Evolutionary conservation across 75 land plant species (phyloP), one percentile per base, ranked within the genome.

Genomic region (Chamaecyparis obtusa): DNA sequence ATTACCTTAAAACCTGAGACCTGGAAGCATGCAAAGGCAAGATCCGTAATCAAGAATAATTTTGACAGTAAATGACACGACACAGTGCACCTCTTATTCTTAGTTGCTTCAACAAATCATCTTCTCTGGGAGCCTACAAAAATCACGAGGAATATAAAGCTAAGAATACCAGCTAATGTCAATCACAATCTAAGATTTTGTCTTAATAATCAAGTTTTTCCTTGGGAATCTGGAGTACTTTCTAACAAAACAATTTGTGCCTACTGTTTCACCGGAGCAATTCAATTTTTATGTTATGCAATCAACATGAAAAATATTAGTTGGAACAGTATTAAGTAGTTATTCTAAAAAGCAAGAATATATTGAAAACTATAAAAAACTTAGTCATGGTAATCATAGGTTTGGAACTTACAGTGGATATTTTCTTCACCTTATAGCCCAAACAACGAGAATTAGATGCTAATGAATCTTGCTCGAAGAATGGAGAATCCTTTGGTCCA

Each of bases 21-120:
- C 99, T 87, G 57, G 99, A 97, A 67, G 99, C 99, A 80, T 89
- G 90, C 67, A 95, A 56, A 44, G 99, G 99, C 35, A 95, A 44
- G 55, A 95, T 91, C 86, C 90, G 94, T 71, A 97, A 83, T 72
- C 94, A 93, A 19, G 95, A 86, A 56, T 88, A 90, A 81, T 91
- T 91, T 48, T 91, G 94, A 64, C 91, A 89, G 74, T 95, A 94
- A 16, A 94, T 87, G 30, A 92, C 88, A 85, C 92, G 88, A 90
- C 95, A 94, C 56, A 96, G 67, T 32, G 93, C 88, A n/a, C 96
- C 98, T 79, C 95, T 89, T 91, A 91, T 92, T 56, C 96, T 83
- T 51, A 96, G 71, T 81, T 95, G 92, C 13, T 87, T 85, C 0
- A 93, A 19, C 39, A 84, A 10, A 3, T 90, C 91, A 87, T 93